These are phyloP conservation scores for Orbilia quercus DNA, from an alignment of 2,329 filamentous ascomycete genomes.

Conservation along the genomic window DNA sequence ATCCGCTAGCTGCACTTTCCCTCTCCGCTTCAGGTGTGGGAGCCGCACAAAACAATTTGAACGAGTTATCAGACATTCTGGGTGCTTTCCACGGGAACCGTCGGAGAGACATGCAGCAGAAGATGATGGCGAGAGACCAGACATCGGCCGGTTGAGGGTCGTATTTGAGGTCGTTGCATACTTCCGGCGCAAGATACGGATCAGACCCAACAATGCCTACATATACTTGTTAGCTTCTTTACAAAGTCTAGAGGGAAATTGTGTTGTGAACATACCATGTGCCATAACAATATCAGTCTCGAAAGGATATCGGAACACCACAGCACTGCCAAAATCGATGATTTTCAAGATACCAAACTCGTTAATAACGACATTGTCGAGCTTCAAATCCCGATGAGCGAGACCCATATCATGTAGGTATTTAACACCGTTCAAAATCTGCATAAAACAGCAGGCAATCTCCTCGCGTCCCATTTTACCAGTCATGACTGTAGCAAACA, in stretches of 20 bases:
- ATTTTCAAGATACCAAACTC: slow-evolving; percentile 98
- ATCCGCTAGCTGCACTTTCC: slow-evolving; percentile 42
- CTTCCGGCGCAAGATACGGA: slow-evolving; percentile 95
- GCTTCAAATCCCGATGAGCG: slow-evolving; percentile 91
- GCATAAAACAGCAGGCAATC: slow-evolving; percentile 88
- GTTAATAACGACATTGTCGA: slow-evolving; percentile 98
- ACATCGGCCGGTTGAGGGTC: slow-evolving; percentile 94
- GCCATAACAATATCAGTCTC: slow-evolving; percentile 86
- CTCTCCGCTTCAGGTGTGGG: slow-evolving; percentile 56
- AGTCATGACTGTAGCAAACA: slow-evolving; percentile 99
- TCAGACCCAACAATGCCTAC: slow-evolving; percentile 84
- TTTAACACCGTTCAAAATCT: slow-evolving; percentile 92
- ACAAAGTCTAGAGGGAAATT: not conserved
- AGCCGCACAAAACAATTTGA: slow-evolving; percentile 79
- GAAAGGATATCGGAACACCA: slow-evolving; percentile 97
- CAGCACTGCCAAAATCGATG: slow-evolving; percentile 97
- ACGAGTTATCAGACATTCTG: slow-evolving; percentile 90
- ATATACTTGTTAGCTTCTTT: not conserved
- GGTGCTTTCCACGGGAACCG: slow-evolving; percentile 98
- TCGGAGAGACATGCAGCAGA: slow-evolving; percentile 96
- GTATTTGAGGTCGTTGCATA: slow-evolving; percentile 92
- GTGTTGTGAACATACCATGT: slow-evolving; percentile 72
- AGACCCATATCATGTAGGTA: slow-evolving; percentile 96
- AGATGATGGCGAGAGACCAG: slow-evolving; percentile 98
- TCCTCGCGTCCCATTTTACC: slow-evolving; percentile 95